A percentile compares a stretch with the other conserved stretches of the same genome.
These are phyloP conservation scores for Ogataea thermomethanolica DNA, from an alignment of 805 yeast genomes.

Conservation along the genomic window DNA sequence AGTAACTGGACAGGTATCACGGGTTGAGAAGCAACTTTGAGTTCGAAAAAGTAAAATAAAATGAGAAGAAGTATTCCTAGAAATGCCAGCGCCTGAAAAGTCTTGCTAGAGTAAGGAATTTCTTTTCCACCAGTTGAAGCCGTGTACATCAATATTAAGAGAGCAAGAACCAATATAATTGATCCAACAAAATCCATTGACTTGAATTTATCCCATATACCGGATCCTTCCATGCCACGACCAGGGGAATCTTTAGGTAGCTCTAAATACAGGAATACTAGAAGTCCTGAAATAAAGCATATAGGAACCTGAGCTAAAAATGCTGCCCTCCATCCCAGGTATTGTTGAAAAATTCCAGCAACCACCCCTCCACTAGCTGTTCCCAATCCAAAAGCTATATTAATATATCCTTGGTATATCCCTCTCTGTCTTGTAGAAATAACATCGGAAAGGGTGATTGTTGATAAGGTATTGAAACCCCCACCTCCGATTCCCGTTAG, in stretches of 20 bases:
- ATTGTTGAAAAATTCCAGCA: slow-evolving; percentile 54
- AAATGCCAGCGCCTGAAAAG: slow-evolving; percentile 35
- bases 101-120: slow-evolving; percentile 42
- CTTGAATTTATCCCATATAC: slow-evolving; percentile 43
- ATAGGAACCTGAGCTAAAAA: slow-evolving; percentile 53
- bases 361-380: slow-evolving; percentile 67
- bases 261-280: slow-evolving; percentile 37
- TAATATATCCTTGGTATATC: slow-evolving; percentile 77
- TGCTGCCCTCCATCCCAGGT: slow-evolving; percentile 65
- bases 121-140: slow-evolving; percentile 65
- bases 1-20: slow-evolving; percentile 62
- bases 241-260: slow-evolving; percentile 48
- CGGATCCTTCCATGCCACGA: slow-evolving; percentile 45
- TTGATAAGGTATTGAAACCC: slow-evolving; percentile 71
- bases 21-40: slow-evolving; percentile 54
- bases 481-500: slow-evolving; percentile 58
- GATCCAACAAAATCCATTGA: slow-evolving; percentile 71
- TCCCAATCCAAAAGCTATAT: slow-evolving; percentile 73
- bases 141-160: slow-evolving; percentile 58
- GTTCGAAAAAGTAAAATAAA: slow-evolving; percentile 51
- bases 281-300: slow-evolving; percentile 38
- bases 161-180: slow-evolving; percentile 50
- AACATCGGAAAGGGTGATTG: slow-evolving; percentile 73
- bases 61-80: slow-evolving; percentile 34
- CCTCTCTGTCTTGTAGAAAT: slow-evolving; percentile 77